A percentile compares a stretch with the other conserved stretches of the same genome.
Conservation (phyloP, 768 basidiomycete species). For the Cyclocybe cylindracea region DNA sequence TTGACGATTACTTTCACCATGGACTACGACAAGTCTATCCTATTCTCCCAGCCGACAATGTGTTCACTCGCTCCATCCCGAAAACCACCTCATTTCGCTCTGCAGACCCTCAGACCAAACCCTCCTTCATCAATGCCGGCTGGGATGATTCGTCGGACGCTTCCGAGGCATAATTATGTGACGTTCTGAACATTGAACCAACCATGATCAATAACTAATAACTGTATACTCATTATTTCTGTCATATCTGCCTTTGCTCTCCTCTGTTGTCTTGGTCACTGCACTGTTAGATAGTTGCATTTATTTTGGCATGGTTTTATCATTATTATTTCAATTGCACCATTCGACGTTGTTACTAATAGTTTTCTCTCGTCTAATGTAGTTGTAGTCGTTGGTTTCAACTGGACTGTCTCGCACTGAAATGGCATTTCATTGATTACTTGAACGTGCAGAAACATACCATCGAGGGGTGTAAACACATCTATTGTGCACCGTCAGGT, state of each 20-base stretch:
- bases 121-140: constrained; percentile 54
- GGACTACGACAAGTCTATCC: constrained; percentile 30
- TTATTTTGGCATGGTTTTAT: constrained; percentile 12
- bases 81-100: constrained; percentile 32
- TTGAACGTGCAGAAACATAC: not conserved
- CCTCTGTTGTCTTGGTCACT: not conserved
- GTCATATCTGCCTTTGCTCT: constrained; percentile 4
- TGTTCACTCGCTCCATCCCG: constrained; percentile 20
- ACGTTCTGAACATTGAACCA: constrained; percentile 2
- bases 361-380: constrained; percentile 1
- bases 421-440: not conserved
- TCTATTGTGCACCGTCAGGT: constrained; percentile 64
- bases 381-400: not conserved
- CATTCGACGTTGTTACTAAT: constrained; percentile 1
- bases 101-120: constrained; percentile 40
- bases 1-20: constrained; percentile 17
- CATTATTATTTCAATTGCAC: constrained; percentile 14
- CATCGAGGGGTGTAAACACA: not conserved
- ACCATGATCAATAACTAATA: constrained; percentile 1
- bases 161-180: constrained; percentile 24
- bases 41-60: constrained; percentile 17
- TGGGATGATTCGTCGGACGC: constrained; percentile 56
- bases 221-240: not conserved
- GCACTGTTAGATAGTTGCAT: no score
- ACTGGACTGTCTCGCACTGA: not conserved